Evolutionary conservation across 208 protist genomes (phyloP), one percentile per base, ranked within the genome.

Genomic region (Leishmania amazonensis): DNA sequence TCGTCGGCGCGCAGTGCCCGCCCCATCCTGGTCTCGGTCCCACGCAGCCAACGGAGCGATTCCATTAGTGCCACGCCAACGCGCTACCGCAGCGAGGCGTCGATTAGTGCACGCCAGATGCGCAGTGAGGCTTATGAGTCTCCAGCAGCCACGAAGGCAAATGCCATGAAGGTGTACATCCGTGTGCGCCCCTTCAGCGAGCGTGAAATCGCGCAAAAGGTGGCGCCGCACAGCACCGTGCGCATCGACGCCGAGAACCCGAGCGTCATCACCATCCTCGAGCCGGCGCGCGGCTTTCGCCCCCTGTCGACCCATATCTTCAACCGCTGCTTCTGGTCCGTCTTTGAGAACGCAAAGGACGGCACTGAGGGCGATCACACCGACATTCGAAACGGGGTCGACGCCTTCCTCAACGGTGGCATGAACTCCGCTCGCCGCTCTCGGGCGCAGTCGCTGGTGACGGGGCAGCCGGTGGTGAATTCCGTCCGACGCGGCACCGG

Each of bases 101-200:
- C 68, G 9, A 57, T 70, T 40, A 83, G 73, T 31, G 60, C 77
- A 19, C 75, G 80, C 15, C 75, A 65, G 2, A 19, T 35, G 31
- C 77, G 81, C 57, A 80, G 35, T 31, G 60, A 47, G 2, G 35
- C 21, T 9, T 74, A 38, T 6, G 68, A 74, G 2, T 53, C 40
- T 35, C 21, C 68, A n/a, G 45, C 40, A 0, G 17, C 58, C 79
- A 51, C 21, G 9, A 79, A 73, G 76, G 71, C 53, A 70, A 96
- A 92, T 74, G 91, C 93, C 17, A 95, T 96, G 93, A 92, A 93
- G 84, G 94, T 97, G 57, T 97, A 94, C 84, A 81, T 97, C 11
- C 94, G 94, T 72, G 94, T 97, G 7, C 87, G 94, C 28, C 94
- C 94, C 58, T 97, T 95, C 83, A 96, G 85, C 83, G 85, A 96